Evolutionary conservation across 305 asterid species (phyloP).

Genomic region (Nicotiana rustica): DNA sequence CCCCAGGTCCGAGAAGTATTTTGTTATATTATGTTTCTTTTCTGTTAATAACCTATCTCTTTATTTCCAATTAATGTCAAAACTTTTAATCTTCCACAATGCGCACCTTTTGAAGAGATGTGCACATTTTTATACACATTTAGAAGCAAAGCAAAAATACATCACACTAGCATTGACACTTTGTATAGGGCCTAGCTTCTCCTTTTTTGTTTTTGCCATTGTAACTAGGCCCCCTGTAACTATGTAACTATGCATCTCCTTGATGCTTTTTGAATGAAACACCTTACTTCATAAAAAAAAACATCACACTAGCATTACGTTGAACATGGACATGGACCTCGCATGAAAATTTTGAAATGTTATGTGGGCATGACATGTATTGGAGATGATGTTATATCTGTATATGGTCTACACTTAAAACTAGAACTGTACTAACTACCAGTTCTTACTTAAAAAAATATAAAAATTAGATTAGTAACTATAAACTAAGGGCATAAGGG

Average conservation of each 20-base stretch:
- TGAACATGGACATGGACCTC: background rate
- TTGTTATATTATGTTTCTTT: background rate
- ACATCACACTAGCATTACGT: background rate
- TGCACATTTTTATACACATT: background rate
- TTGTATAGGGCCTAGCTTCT: no score
- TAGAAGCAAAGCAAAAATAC: constrained; percentile 2
- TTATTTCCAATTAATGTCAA: background rate
- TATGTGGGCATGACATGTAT: background rate
- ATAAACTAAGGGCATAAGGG: background rate
- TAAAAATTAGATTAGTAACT: background rate
- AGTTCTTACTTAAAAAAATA: background rate
- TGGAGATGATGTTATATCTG: constrained; percentile 22
- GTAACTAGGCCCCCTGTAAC: no score
- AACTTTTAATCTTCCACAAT: constrained; percentile 2
- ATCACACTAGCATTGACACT: background rate
- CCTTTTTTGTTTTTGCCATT: no score
- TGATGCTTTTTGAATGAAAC: no score
- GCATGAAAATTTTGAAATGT: background rate
- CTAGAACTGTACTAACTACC: background rate
- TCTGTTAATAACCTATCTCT: background rate
- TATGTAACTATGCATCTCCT: no score
- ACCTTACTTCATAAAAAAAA: background rate
- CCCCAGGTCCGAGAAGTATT: background rate
- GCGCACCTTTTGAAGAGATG: background rate
- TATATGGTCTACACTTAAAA: background rate